phyloP scores from a whole-genome alignment of 768 basidiomycete genomes.

The Suillus plorans region DNA sequence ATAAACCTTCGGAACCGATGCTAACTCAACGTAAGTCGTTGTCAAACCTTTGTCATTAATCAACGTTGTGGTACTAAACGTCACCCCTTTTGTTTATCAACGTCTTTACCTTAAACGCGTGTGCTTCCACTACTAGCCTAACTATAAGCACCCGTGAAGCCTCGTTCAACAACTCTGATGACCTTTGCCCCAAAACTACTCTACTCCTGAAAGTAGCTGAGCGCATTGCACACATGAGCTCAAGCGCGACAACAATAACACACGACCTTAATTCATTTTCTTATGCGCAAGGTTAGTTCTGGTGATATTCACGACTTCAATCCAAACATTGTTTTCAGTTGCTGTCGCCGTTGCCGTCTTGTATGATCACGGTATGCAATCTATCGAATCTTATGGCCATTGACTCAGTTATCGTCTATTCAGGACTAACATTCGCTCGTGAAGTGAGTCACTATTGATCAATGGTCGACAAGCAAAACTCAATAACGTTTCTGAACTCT shows the following conservation, averaged over 20 bases:
- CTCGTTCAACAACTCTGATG: not conserved
- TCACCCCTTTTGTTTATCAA: not conserved
- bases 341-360: constrained; percentile 27
- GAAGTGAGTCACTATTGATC: constrained; percentile 21
- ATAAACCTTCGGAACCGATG: too few relatives aligned
- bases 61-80: not conserved
- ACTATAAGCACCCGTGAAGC: not conserved
- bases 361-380: constrained; percentile 28
- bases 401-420: not conserved
- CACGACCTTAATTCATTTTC: constrained; percentile 3
- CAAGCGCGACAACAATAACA: too few relatives aligned
- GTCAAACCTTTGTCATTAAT: not conserved
- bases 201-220: not conserved
- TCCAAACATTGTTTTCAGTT: constrained; percentile 17
- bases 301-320: not conserved
- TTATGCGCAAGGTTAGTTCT: constrained; percentile 24
- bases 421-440: constrained; percentile 26
- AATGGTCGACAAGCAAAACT: not conserved
- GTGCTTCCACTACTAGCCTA: not conserved
- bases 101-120: not conserved
- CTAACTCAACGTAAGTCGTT: not conserved
- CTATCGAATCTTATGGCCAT: not conserved
- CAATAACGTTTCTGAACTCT: constrained; percentile 1
- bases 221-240: not conserved
- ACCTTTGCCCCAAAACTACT: not conserved